phyloP scores from a whole-genome alignment of 345 rosid genomes.

The Euphorbia lathyris region DNA sequence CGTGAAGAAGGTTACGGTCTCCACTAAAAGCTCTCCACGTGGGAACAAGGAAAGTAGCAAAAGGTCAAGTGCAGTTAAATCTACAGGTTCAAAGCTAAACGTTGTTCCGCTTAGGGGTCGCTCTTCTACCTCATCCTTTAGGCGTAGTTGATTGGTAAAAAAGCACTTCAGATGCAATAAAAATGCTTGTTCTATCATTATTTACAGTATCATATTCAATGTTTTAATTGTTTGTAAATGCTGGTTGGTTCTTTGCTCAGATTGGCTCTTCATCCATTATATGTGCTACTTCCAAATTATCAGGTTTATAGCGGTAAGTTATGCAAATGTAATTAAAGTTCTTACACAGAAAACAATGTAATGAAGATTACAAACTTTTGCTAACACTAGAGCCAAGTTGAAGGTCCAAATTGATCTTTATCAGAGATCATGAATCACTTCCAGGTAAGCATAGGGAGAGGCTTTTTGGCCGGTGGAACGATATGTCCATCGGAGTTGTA shows the following conservation, averaged over 20 bases:
- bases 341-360: neutral
- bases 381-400: too few relatives aligned
- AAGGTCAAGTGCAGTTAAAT: constrained; percentile 9
- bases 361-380: neutral
- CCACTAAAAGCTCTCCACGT: constrained; percentile 20
- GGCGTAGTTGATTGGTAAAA: constrained; percentile 31
- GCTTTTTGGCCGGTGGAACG: constrained; percentile 47
- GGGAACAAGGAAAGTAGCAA: constrained; percentile 15
- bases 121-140: constrained; percentile 41
- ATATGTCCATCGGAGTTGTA: constrained; percentile 65
- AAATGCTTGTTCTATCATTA: neutral
- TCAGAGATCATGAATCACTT: constrained; percentile 31
- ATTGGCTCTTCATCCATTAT: neutral
- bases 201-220: neutral
- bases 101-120: constrained; percentile 79
- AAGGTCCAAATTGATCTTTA: too few relatives aligned
- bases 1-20: constrained; percentile 25
- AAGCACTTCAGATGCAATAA: too few relatives aligned
- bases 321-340: neutral
- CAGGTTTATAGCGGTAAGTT: neutral
- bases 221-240: neutral
- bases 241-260: neutral
- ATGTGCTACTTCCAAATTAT: neutral
- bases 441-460: constrained; percentile 61
- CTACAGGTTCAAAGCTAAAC: constrained; percentile 45